Conservation (phyloP, 306 rosid species). For the Cajanus cajan region DNA sequence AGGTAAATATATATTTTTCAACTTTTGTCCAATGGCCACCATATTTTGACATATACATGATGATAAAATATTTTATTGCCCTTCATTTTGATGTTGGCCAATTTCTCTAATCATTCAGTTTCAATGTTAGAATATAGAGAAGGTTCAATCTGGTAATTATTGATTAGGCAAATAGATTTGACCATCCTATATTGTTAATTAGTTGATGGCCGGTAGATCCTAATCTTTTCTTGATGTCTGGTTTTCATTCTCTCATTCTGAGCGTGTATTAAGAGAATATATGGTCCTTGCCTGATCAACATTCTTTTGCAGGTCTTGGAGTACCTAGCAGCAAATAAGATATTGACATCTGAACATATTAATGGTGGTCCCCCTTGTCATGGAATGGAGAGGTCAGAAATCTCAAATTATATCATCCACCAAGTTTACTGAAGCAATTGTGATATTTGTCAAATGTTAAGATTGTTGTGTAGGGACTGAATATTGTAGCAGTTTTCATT, state of each 20-base stretch:
- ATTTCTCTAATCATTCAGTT: constrained; percentile 3
- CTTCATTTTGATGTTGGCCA: constrained; percentile 5
- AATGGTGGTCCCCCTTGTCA: constrained; percentile 79
- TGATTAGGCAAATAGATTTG: constrained; percentile 14
- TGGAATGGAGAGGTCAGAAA: constrained; percentile 95
- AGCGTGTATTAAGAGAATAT: constrained; percentile 15
- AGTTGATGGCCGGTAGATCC: constrained; percentile 10
- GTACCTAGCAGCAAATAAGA: constrained; percentile 69
- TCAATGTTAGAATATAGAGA: neutral
- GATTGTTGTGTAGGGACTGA: neutral
- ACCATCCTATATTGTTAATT: neutral
- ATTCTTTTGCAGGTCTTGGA: constrained; percentile 71
- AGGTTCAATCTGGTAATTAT: constrained; percentile 8
- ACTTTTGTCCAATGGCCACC: neutral
- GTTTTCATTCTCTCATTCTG: neutral
- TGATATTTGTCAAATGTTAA: constrained; percentile 12
- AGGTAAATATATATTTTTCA: neutral
- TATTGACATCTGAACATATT: constrained; percentile 82
- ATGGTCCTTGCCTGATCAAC: neutral
- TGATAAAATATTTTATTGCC: constrained; percentile 9
- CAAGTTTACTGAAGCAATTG: neutral
- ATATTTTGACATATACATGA: neutral
- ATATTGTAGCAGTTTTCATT: neutral
- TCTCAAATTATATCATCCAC: constrained; percentile 1
- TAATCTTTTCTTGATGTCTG: neutral